Evolutionary conservation across 805 yeast species (phyloP).

Genomic region (Groenewaldozyma tartarivorans): DNA sequence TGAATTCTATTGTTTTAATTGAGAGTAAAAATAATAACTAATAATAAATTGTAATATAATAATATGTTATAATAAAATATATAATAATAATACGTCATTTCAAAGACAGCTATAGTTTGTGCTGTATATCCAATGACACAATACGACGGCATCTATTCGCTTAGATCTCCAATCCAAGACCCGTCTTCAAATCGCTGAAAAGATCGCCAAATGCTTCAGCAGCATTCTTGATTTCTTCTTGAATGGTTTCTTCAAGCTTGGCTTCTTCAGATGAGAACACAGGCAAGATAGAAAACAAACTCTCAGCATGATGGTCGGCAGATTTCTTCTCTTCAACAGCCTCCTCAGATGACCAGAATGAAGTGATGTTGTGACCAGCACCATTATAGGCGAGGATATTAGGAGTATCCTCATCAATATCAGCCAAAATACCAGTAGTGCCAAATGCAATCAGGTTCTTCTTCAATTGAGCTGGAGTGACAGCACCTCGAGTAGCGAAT

Average conservation of each 20-base stretch:
- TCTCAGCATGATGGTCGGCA: slow-evolving; percentile 3
- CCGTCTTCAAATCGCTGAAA: slow-evolving; percentile 13
- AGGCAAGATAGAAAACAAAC: slow-evolving; percentile 14
- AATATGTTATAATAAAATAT: too few species aligned
- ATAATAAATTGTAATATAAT: too few species aligned
- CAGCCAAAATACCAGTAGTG: slow-evolving; percentile 37
- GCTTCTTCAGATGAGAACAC: too few species aligned
- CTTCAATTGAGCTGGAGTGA: slow-evolving; percentile 47
- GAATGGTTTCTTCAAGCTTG: slow-evolving; percentile 7
- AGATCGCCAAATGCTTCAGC: slow-evolving; percentile 11
- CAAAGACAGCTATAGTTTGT: too few species aligned
- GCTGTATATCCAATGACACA: background rate
- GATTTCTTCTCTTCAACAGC: slow-evolving; percentile 7
- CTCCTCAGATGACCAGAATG: slow-evolving; percentile 33
- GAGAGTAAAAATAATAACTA: too few species aligned
- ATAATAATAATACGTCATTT: too few species aligned
- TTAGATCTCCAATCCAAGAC: slow-evolving; percentile 14
- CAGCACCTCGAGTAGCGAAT: slow-evolving; percentile 34
- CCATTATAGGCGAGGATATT: slow-evolving; percentile 54
- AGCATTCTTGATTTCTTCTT: slow-evolving; percentile 8
- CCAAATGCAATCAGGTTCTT: slow-evolving; percentile 42
- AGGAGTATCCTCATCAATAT: slow-evolving; percentile 42
- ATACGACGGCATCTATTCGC: background rate
- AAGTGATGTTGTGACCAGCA: slow-evolving; percentile 44
- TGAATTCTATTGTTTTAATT: too few species aligned